These are phyloP conservation scores for Breynia disticha DNA, from an alignment of 441 rosid species.

Conservation along the genomic window DNA sequence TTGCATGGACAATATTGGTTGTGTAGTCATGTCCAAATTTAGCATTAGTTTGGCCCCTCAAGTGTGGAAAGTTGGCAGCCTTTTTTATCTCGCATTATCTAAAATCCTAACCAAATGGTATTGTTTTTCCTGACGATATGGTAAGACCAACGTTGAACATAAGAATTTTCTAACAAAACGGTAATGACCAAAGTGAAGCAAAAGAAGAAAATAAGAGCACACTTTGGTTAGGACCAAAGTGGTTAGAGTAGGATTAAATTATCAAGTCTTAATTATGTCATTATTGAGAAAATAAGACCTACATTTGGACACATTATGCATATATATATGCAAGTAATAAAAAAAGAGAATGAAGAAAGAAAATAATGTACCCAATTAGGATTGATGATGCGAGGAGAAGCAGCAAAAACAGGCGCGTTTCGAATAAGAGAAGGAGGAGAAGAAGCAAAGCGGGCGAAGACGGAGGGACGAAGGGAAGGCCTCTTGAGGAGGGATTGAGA, in stretches of 20 bases:
- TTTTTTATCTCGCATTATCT: background rate
- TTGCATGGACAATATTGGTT: too few species aligned
- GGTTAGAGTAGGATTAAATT: too few species aligned
- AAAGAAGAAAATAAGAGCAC: too few species aligned
- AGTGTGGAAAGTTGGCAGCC: constrained; percentile 1
- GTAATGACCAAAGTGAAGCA: too few species aligned
- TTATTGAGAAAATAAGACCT: too few species aligned
- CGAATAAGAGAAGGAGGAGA: constrained; percentile 61
- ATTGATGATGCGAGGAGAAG: constrained; percentile 59
- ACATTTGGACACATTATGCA: too few species aligned
- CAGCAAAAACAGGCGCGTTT: constrained; percentile 81
- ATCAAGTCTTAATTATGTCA: too few species aligned
- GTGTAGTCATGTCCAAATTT: too few species aligned
- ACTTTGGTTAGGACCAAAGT: too few species aligned
- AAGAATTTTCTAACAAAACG: too few species aligned
- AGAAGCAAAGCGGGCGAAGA: constrained; percentile 31
- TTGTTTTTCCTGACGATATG: background rate
- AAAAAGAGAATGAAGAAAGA: background rate
- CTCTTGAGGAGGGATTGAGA: constrained; percentile 29
- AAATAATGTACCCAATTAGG: constrained; percentile 47
- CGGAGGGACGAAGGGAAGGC: constrained; percentile 32
- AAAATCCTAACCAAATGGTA: background rate
- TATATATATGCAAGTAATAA: too few species aligned
- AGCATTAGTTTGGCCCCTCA: too few species aligned
- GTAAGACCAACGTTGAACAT: background rate